Evolutionary conservation across 2,329 filamentous ascomycete genomes (phyloP).

Genomic region (Cordyceps fumosorosea): DNA sequence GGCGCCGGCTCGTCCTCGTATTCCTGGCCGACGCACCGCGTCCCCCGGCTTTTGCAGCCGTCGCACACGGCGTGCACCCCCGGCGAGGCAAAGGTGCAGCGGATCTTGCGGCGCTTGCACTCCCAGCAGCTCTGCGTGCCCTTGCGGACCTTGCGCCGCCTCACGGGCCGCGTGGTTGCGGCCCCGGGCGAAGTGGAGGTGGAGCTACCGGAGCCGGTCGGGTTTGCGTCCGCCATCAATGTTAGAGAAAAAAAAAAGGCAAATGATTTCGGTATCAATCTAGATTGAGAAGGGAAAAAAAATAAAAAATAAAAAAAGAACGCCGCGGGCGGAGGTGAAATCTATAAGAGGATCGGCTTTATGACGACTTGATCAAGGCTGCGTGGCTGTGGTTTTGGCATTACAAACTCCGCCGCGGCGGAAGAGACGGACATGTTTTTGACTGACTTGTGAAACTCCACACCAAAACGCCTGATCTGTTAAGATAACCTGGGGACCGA

Average conservation of each 20-base stretch:
- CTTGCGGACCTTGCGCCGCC: constrained; percentile 40
- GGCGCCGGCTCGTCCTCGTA: constrained; percentile 3
- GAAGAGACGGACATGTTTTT: background rate
- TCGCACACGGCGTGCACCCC: constrained; percentile 34
- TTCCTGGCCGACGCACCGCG: constrained; percentile 1
- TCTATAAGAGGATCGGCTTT: background rate
- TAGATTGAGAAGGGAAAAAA: no score
- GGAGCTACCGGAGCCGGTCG: no score
- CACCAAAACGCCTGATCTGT: background rate
- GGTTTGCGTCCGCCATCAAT: no score
- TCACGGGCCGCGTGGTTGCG: constrained; percentile 14
- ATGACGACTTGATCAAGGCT: background rate
- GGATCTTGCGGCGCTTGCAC: constrained; percentile 50
- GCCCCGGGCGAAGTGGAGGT: background rate
- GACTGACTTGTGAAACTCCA: background rate
- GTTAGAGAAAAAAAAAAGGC: no score
- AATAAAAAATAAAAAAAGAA: no score
- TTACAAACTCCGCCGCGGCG: constrained; percentile 10
- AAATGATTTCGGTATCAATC: no score
- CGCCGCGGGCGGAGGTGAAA: background rate
- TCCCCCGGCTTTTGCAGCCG: constrained; percentile 29
- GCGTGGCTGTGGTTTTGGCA: background rate
- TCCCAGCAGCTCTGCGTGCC: constrained; percentile 56
- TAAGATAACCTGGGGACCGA: background rate
- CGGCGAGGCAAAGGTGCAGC: constrained; percentile 39